Evolutionary conservation across 805 yeast species (phyloP).

Genomic region (Candida nanaspora): DNA sequence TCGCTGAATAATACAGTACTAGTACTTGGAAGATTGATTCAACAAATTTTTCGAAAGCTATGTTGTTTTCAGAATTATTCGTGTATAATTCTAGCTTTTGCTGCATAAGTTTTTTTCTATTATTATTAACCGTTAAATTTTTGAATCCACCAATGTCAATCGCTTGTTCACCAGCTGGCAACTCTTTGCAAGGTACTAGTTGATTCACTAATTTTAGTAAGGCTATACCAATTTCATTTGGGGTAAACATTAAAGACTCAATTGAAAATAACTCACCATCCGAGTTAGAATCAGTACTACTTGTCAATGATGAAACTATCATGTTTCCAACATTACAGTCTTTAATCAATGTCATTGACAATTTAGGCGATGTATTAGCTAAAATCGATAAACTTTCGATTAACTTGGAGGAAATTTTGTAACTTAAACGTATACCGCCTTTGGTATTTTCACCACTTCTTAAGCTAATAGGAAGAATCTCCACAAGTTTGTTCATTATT

Average conservation of each 20-base stretch:
- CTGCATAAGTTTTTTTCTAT: slow-evolving; percentile 19
- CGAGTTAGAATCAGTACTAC: slow-evolving; percentile 5
- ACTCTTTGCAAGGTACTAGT: slow-evolving; percentile 51
- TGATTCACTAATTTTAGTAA: slow-evolving; percentile 49
- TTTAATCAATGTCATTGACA: slow-evolving; percentile 38
- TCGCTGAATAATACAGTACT: slow-evolving; percentile 60
- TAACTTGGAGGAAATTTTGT: slow-evolving; percentile 32
- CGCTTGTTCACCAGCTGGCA: slow-evolving; percentile 1
- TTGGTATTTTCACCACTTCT: slow-evolving; percentile 16
- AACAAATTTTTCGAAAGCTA: slow-evolving; percentile 27
- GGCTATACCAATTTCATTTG: slow-evolving; percentile 54
- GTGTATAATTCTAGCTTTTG: slow-evolving; percentile 26
- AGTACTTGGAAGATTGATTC: slow-evolving; percentile 44
- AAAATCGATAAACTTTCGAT: slow-evolving; percentile 38
- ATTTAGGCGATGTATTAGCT: slow-evolving; percentile 35
- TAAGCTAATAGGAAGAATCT: slow-evolving; percentile 21
- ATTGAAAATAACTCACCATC: slow-evolving; percentile 31
- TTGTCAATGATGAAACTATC: slow-evolving; percentile 42
- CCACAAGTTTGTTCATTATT: slow-evolving; percentile 25
- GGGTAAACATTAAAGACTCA: slow-evolving; percentile 68
- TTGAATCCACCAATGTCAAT: slow-evolving; percentile 23
- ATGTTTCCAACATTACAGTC: slow-evolving; percentile 41
- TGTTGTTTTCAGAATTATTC: slow-evolving; percentile 13
- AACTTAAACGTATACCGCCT: slow-evolving; percentile 19
- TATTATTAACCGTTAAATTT: slow-evolving; percentile 19